phyloP scores from a whole-genome alignment of 768 basidiomycete genomes.

The Mycena vulgaris region DNA sequence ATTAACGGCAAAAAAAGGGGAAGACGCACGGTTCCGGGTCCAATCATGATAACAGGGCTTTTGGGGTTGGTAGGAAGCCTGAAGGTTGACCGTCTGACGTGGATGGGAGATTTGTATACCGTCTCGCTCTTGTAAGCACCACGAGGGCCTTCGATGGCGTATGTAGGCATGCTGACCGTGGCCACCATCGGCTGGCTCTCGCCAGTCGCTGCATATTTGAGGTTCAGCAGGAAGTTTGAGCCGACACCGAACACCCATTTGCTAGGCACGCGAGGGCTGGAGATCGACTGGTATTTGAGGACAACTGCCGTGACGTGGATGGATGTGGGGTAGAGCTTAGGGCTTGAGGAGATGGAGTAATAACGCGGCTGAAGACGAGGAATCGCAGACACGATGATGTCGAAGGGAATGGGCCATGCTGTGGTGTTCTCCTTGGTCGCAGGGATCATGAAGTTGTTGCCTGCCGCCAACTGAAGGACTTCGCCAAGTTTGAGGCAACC shows the following conservation, averaged over 20 bases:
- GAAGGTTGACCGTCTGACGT: slow-evolving; percentile 97
- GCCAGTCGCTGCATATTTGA: slow-evolving; percentile 81
- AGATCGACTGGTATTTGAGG: slow-evolving; percentile 88
- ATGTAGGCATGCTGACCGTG: slow-evolving; percentile 73
- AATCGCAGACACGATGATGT: slow-evolving; percentile 94
- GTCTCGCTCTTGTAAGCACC: slow-evolving; percentile 82
- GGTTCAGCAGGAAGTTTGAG: slow-evolving; percentile 95
- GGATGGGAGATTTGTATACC: slow-evolving; percentile 90
- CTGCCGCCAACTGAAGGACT: slow-evolving; percentile 91
- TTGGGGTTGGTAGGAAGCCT: slow-evolving; percentile 97
- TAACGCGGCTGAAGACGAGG: slow-evolving; percentile 96
- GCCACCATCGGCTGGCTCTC: slow-evolving; percentile 66
- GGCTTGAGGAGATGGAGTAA: slow-evolving; percentile 98
- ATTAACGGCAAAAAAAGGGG: slow-evolving; percentile 6
- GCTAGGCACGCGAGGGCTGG: slow-evolving; percentile 63
- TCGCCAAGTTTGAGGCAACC: slow-evolving; percentile 95
- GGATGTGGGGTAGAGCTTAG: slow-evolving; percentile 89
- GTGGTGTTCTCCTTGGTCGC: slow-evolving; percentile 86
- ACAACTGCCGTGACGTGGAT: slow-evolving; percentile 98
- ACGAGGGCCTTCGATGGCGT: slow-evolving; percentile 93
- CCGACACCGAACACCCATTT: slow-evolving; percentile 92
- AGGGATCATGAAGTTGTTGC: slow-evolving; percentile 72
- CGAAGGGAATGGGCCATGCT: slow-evolving; percentile 94
- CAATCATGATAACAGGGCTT: slow-evolving; percentile 99
- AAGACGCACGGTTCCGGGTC: slow-evolving; percentile 95